A percentile compares a stretch with the other conserved stretches of the same genome.
phyloP scores from a whole-genome alignment of 495 filamentous ascomycete species.

The Venustampulla echinocandica region DNA sequence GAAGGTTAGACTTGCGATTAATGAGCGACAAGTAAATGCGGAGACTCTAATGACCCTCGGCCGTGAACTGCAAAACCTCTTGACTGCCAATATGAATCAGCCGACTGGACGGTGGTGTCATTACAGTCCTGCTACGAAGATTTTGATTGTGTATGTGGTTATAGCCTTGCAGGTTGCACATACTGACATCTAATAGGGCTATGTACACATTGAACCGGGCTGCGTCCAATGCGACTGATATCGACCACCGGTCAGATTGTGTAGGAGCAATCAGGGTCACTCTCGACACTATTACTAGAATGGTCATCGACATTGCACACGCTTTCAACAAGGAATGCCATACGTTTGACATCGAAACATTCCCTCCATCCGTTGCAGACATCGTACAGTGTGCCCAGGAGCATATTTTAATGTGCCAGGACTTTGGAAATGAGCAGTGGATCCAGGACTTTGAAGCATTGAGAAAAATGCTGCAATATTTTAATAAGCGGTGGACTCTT shows the following conservation, averaged over 20 bases:
- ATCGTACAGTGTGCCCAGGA: conserved; percentile 13
- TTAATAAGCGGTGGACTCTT: conserved; percentile 9
- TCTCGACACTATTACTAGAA: conserved; percentile 20
- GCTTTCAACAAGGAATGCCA: conserved; percentile 9
- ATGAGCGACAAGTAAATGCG: neutral
- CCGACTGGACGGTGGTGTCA: conserved; percentile 14
- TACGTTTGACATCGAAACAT: conserved; percentile 6
- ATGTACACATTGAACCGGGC: conserved; percentile 20
- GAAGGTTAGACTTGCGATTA: neutral
- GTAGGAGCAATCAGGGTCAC: conserved; percentile 7
- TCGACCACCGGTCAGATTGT: conserved; percentile 1
- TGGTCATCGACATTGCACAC: conserved; percentile 21
- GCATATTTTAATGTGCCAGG: conserved; percentile 6
- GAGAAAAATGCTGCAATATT: conserved; percentile 11
- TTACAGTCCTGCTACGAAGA: conserved; percentile 25
- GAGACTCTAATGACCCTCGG: conserved; percentile 13
- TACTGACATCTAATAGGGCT: conserved; percentile 4
- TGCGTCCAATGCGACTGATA: conserved; percentile 8
- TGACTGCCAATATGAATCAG: conserved; percentile 24
- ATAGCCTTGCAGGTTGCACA: neutral
- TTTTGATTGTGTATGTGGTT: conserved; percentile 24
- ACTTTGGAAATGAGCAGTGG: conserved; percentile 8
- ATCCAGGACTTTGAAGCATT: conserved; percentile 17
- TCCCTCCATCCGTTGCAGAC: conserved; percentile 8
- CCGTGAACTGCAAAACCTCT: conserved; percentile 16